phyloP scores from a whole-genome alignment of 768 basidiomycete species.

The Xerocomellus amylosporus region DNA sequence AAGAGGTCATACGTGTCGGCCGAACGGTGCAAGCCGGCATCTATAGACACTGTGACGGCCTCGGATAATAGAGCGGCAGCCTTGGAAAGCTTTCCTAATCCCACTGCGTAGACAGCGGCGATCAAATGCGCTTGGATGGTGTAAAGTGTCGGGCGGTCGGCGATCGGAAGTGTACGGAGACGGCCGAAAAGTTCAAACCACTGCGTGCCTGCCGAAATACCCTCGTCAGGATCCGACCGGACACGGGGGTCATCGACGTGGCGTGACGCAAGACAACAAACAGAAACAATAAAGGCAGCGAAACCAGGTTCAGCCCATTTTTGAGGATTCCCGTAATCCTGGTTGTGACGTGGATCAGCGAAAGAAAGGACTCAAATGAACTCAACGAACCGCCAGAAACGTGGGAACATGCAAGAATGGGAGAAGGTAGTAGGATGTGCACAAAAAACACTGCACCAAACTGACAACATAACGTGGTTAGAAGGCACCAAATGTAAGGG shows the following conservation, averaged over 20 bases:
- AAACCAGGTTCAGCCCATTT: slow-evolving; percentile 98
- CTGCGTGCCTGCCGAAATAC: slow-evolving; percentile 84
- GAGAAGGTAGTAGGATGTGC: slow-evolving; percentile 90
- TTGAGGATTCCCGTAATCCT: slow-evolving; percentile 92
- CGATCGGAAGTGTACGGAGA: slow-evolving; percentile 82
- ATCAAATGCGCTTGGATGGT: slow-evolving; percentile 89
- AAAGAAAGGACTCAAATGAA: slow-evolving; percentile 7
- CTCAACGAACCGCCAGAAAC: slow-evolving; percentile 63
- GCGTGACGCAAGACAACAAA: slow-evolving; percentile 87
- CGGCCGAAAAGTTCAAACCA: slow-evolving; percentile 90
- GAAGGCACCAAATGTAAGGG: slow-evolving; percentile 9
- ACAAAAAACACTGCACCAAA: slow-evolving; percentile 80
- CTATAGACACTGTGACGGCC: slow-evolving; percentile 82
- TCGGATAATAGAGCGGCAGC: slow-evolving; percentile 85
- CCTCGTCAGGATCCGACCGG: slow-evolving; percentile 74
- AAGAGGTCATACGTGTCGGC: slow-evolving; percentile 85
- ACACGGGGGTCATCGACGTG: slow-evolving; percentile 93
- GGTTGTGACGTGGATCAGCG: slow-evolving; percentile 14
- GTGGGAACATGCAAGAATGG: slow-evolving; percentile 92
- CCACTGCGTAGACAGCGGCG: slow-evolving; percentile 91
- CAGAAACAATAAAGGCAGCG: slow-evolving; percentile 88
- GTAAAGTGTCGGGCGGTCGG: slow-evolving; percentile 87
- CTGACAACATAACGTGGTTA: slow-evolving; percentile 35
- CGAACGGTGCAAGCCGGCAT: slow-evolving; percentile 85
- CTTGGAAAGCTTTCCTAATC: slow-evolving; percentile 83